Evolutionary conservation across 2,329 filamentous ascomycete species (phyloP).

Genomic region (Penicillium brasilianum): DNA sequence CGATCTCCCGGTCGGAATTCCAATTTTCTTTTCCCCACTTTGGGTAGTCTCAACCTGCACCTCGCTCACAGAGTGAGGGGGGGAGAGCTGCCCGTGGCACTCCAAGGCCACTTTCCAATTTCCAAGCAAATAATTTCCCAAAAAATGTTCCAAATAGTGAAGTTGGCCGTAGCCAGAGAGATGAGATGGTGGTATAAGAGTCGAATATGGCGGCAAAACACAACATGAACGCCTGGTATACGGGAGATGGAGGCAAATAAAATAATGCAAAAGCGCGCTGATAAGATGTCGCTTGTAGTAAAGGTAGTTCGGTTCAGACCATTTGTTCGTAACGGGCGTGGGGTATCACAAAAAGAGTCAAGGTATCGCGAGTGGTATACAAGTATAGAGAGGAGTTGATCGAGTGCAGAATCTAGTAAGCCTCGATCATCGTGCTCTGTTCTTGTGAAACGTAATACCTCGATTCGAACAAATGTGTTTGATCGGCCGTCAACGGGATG

Average conservation of each 20-base stretch:
- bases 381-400: constrained; percentile 18
- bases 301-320: neutral
- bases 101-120: neutral
- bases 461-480: constrained; percentile 52
- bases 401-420: constrained; percentile 49
- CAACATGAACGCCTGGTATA: constrained; percentile 29
- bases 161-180: neutral
- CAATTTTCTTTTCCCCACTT: constrained; percentile 17
- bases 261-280: constrained; percentile 9
- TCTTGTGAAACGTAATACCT: constrained; percentile 55
- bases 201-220: constrained; percentile 6
- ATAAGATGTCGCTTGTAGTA: constrained; percentile 13
- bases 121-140: constrained; percentile 8
- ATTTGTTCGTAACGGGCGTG: constrained; percentile 25
- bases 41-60: constrained; percentile 29
- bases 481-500: constrained; percentile 42
- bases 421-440: constrained; percentile 54
- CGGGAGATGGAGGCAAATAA: constrained; percentile 10
- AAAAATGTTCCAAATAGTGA: too few species aligned
- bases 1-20: constrained; percentile 16
- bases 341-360: constrained; percentile 32
- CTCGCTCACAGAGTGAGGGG: constrained; percentile 11
- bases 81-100: constrained; percentile 27
- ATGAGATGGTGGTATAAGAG: constrained; percentile 13
- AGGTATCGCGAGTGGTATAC: constrained; percentile 23